These are phyloP conservation scores for Colletotrichum melonis DNA, from an alignment of 2,329 filamentous ascomycete species.

Conservation along the genomic window DNA sequence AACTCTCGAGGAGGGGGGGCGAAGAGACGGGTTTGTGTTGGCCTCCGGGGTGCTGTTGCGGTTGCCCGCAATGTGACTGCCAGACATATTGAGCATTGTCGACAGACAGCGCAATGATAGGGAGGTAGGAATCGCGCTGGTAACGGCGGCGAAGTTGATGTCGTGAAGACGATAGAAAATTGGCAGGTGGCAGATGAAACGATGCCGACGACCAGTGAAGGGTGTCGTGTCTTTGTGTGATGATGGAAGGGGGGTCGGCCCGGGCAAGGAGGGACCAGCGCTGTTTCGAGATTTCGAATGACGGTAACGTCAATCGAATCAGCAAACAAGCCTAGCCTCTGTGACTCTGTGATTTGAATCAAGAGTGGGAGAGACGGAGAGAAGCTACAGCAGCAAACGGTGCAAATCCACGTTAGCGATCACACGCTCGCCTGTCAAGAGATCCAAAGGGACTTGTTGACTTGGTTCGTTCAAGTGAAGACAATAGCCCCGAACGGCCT, in stretches of 20 bases:
- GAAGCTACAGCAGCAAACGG: background rate
- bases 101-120: slow-evolving; percentile 31
- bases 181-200: slow-evolving; percentile 34
- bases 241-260: slow-evolving; percentile 31
- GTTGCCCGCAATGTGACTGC: slow-evolving; percentile 79
- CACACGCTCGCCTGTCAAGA: background rate
- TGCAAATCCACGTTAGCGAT: background rate
- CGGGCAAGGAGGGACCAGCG: slow-evolving; percentile 32
- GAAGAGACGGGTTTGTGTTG: slow-evolving; percentile 82
- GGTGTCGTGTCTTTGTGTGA: slow-evolving; percentile 33
- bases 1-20: slow-evolving; percentile 82
- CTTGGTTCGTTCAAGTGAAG: slow-evolving; percentile 13
- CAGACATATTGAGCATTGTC: slow-evolving; percentile 72
- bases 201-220: slow-evolving; percentile 28
- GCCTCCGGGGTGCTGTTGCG: slow-evolving; percentile 98
- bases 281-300: slow-evolving; percentile 34
- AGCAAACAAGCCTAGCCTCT: slow-evolving; percentile 2
- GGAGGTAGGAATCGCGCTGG: slow-evolving; percentile 12
- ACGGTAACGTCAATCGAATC: slow-evolving; percentile 10
- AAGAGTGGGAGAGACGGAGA: background rate
- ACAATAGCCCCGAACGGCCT: slow-evolving; percentile 2
- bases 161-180: slow-evolving; percentile 15
- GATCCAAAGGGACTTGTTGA: background rate
- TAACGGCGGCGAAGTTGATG: slow-evolving; percentile 20
- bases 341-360: background rate